Base-by-base conservation (phyloP, 352 stramenopile genomes). In the Phytophthora cactorum region DNA sequence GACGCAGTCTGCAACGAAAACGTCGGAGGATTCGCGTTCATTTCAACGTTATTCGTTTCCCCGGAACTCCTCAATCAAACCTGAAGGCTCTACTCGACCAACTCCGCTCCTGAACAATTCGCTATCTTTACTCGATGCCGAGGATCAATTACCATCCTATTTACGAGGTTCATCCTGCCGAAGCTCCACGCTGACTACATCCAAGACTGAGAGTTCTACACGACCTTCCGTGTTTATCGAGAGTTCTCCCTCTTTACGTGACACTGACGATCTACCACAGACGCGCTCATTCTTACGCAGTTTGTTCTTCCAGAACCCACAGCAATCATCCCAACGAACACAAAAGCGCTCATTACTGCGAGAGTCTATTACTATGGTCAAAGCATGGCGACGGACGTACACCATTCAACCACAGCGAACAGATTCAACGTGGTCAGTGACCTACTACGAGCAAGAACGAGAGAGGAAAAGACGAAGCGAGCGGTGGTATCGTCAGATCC, bases 391-490 rank as follows among this genome's bases (percentile, higher is more conserved):
- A 54, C 38, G n/a, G 39, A 34, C 25, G 1, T 54, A 27, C 5
- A 36, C 15, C 3, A 66, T 60, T 49, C 60, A 58, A 31, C 32
- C 59, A 8, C 59, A 73, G 25, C 52, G 59, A 27, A 49, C 66
- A 1, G 46, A 74, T 45, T 74, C 66, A 1, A 43, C 28, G 2
- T 74, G 60, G 66, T 70, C 60, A 5, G 1, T 50, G 5, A 55
- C 60, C 4, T 74, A 74, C 31, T 70, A 62, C 32, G 60, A 74
- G 4, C 66, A 70, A 39, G 66, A 74, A 17, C 53, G 50, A 9
- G 31, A 62, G 14, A 31, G 41, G 22, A 27, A 9, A n/a, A 52
- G 52, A 4, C 61, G 45, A 11, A 62, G 39, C 10, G 29, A 66
- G 28, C 52, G 47, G 39, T 70, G 60, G 53, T 70, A 70, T 53